Percentiles rank a stretch among this genome's conserved stretches.
These are phyloP conservation scores for Anisodus tanguticus DNA, from an alignment of 257 asterid genomes.

Conservation along the genomic window DNA sequence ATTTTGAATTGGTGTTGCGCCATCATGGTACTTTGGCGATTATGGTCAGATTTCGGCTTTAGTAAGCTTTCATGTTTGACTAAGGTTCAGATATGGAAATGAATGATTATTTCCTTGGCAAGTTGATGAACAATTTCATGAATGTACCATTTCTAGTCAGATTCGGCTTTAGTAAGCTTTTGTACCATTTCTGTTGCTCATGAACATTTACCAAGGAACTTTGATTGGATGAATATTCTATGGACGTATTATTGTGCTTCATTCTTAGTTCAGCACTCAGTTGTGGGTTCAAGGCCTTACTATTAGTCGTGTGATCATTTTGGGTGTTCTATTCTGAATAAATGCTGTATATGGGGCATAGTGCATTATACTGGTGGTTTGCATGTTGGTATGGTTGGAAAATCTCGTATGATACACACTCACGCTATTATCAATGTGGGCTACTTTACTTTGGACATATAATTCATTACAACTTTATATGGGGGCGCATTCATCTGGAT, in stretches of 20 bases:
- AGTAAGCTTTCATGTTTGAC: background rate
- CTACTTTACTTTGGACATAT: too few relatives aligned
- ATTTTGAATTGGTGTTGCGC: background rate
- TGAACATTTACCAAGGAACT: background rate
- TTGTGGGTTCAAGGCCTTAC: background rate
- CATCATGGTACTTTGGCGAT: background rate
- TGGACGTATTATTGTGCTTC: background rate
- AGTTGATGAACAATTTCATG: background rate
- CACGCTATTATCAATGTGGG: too few relatives aligned
- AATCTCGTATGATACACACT: too few relatives aligned
- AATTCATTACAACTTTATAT: too few relatives aligned
- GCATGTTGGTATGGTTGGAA: too few relatives aligned
- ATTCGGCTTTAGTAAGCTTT: too few relatives aligned
- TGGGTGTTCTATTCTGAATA: background rate
- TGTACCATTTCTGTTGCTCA: background rate
- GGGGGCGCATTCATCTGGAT: too few relatives aligned
- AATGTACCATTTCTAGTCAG: too few relatives aligned
- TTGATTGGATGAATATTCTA: background rate
- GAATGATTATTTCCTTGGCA: background rate
- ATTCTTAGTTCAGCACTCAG: background rate
- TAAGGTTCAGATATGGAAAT: background rate
- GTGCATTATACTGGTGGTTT: too few relatives aligned
- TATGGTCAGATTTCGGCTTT: background rate
- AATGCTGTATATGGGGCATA: too few relatives aligned
- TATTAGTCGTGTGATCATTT: background rate